Conservation (phyloP, 257 asterid genomes). For the Avicennia marina region DNA sequence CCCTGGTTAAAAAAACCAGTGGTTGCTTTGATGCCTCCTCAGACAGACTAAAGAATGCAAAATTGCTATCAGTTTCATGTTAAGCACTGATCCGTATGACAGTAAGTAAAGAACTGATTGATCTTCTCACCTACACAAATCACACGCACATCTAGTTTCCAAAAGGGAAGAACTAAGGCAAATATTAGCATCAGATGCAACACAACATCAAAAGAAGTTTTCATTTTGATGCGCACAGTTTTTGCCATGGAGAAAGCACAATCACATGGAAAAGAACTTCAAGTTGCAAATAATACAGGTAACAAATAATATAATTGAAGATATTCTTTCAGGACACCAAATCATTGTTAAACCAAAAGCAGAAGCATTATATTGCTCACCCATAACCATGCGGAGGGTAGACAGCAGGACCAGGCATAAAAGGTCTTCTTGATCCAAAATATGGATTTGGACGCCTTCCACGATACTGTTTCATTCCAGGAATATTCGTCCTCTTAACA, state of each 20-base stretch:
- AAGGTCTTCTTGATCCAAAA: constrained; percentile 47
- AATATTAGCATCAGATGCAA: too few relatives aligned
- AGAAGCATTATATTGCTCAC: constrained; percentile 27
- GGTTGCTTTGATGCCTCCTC: too few relatives aligned
- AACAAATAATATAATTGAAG: constrained; percentile 1
- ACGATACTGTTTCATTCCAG: constrained; percentile 56
- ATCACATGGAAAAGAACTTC: not conserved
- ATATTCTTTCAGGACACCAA: not conserved
- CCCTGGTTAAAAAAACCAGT: too few relatives aligned
- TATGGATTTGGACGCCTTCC: constrained; percentile 58
- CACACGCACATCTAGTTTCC: too few relatives aligned
- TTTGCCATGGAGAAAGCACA: too few relatives aligned
- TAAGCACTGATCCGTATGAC: too few relatives aligned
- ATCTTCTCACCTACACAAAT: too few relatives aligned
- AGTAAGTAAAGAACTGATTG: too few relatives aligned
- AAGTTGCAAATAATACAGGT: not conserved
- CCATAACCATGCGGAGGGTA: constrained; percentile 52
- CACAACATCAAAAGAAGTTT: too few relatives aligned
- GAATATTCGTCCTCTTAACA: constrained; percentile 57
- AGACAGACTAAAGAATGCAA: not conserved
- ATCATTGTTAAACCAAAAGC: not conserved
- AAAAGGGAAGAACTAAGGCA: not conserved
- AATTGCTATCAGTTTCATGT: not conserved
- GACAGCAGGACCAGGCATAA: constrained; percentile 46
- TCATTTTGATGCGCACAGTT: too few relatives aligned